Base-by-base conservation (phyloP, 75 land plant species). In the Cunninghamia lanceolata region DNA sequence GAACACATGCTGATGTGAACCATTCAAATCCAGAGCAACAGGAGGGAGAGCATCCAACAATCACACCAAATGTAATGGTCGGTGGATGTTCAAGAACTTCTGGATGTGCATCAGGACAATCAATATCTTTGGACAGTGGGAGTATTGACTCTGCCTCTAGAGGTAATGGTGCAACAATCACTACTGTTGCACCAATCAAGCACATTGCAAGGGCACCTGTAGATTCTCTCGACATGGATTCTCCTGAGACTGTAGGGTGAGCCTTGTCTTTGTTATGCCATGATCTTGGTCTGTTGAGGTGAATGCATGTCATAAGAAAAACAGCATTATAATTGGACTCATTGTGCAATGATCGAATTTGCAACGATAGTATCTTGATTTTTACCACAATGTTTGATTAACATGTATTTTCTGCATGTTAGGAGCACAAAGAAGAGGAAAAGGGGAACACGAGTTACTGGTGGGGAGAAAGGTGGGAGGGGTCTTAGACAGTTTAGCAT, bases 401-500 rank as follows among this genome's bases (percentile, higher is more conserved):
- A 21, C n/a, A 10, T 3, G 86, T 84, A 45, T 16, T 80, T 74
- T 30, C 17, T 68, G 63, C 35, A 82, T 52, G n/a, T 42, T 40
- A 87, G 91, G 19, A 85, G 92, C 43, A 89, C 90, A 83, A 92
- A 91, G 88, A 92, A 92, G 88, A 89, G 92, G 19, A 91, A 92
- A 50, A 84, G 83, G 36, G 85, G 92, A 45, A 84, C 86, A 17
- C 82, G 91, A 71, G 85, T 87, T 47, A 68, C 88, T 32, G 91
- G 85, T 59, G 89, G 89, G 5, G 93, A 91, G 86, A 91, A 91
- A 32, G 89, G 92, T 79, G 93, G 93, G 8, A 88, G 91, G 88
- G 93, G 93, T 59, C 90, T 91, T 43, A 82, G 93, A n/a, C 91
- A 91, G 79, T 91, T 91, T 81, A 91, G 91, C 84, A 91, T 91